Evolutionary conservation across 306 rosid genomes (phyloP).

Genomic region (Ceratonia siliqua): DNA sequence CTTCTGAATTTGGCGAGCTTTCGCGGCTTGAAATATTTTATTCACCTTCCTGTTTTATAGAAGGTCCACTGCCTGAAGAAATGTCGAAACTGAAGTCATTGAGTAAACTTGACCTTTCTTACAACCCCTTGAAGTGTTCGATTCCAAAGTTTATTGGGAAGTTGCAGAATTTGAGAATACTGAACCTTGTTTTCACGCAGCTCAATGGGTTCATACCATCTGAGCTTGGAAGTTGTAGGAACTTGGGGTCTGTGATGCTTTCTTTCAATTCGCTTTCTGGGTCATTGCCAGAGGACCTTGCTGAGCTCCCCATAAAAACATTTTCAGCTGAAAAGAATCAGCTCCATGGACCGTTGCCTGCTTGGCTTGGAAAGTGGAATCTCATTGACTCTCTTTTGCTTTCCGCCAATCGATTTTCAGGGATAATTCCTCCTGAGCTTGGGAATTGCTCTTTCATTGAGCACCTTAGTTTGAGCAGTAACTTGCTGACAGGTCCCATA

Average conservation of each 20-base stretch:
- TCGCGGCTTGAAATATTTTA: slow-evolving; percentile 55
- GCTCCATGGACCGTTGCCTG: slow-evolving; percentile 78
- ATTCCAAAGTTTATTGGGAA: slow-evolving; percentile 78
- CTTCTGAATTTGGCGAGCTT: slow-evolving; percentile 73
- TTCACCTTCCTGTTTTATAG: slow-evolving; percentile 63
- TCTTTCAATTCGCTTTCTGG: slow-evolving; percentile 86
- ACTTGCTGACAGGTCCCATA: slow-evolving; percentile 65
- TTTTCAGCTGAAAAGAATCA: slow-evolving; percentile 85
- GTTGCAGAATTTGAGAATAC: slow-evolving; percentile 57
- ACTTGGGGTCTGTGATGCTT: slow-evolving; percentile 64
- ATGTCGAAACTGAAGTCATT: slow-evolving; percentile 59
- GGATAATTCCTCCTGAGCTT: slow-evolving; percentile 78
- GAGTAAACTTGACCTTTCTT: slow-evolving; percentile 75
- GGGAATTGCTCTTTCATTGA: slow-evolving; percentile 76
- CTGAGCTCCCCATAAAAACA: slow-evolving; percentile 63
- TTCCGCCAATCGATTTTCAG: slow-evolving; percentile 65
- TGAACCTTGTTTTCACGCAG: slow-evolving; percentile 63
- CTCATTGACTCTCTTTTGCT: slow-evolving; percentile 59
- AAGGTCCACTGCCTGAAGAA: slow-evolving; percentile 90
- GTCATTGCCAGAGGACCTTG: slow-evolving; percentile 80
- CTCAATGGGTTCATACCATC: slow-evolving; percentile 81
- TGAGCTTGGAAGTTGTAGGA: slow-evolving; percentile 76
- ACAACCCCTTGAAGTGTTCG: slow-evolving; percentile 82
- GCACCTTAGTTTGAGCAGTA: slow-evolving; percentile 74
- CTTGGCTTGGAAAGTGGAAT: slow-evolving; percentile 86